These are phyloP conservation scores for Passiflora organensis DNA, from an alignment of 345 rosid genomes.

Conservation along the genomic window DNA sequence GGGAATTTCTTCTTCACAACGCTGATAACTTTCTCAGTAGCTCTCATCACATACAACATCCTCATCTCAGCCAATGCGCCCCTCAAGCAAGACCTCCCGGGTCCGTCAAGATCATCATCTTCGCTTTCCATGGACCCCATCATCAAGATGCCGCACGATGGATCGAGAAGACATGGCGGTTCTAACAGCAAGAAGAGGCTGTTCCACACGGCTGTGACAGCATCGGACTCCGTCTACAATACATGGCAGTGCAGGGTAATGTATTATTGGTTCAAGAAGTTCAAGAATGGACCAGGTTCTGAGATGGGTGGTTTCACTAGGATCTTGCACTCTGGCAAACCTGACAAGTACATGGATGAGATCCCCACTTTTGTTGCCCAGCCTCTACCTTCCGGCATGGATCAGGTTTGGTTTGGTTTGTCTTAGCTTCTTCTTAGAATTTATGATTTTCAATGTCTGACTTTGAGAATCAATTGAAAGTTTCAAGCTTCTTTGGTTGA, in stretches of 20 bases:
- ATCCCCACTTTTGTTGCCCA: slow-evolving; percentile 95
- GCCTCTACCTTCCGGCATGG: slow-evolving; percentile 87
- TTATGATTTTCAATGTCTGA: not conserved
- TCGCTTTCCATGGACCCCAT: slow-evolving; percentile 49
- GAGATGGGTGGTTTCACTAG: slow-evolving; percentile 96
- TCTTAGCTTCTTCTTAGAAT: too few species aligned
- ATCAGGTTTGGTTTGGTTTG: slow-evolving; percentile 50
- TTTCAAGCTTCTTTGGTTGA: not conserved
- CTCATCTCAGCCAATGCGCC: slow-evolving; percentile 92
- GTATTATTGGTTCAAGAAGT: slow-evolving; percentile 95
- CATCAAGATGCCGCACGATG: slow-evolving; percentile 63
- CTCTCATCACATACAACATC: slow-evolving; percentile 93
- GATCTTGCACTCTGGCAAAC: slow-evolving; percentile 89
- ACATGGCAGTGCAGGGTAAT: slow-evolving; percentile 97
- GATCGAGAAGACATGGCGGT: slow-evolving; percentile 32
- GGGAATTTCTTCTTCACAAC: slow-evolving; percentile 64
- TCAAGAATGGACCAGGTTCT: slow-evolving; percentile 51
- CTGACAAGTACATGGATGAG: slow-evolving; percentile 84
- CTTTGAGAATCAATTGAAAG: not conserved
- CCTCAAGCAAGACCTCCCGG: slow-evolving; percentile 76
- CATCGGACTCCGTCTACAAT: slow-evolving; percentile 88
- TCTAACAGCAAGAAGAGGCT: slow-evolving; percentile 35
- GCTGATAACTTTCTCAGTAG: slow-evolving; percentile 66
- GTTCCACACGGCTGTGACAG: slow-evolving; percentile 98
- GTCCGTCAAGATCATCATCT: slow-evolving; percentile 44